Evolutionary conservation across 2,329 filamentous ascomycete genomes (phyloP).

Genomic region (Setomelanomma holmii): DNA sequence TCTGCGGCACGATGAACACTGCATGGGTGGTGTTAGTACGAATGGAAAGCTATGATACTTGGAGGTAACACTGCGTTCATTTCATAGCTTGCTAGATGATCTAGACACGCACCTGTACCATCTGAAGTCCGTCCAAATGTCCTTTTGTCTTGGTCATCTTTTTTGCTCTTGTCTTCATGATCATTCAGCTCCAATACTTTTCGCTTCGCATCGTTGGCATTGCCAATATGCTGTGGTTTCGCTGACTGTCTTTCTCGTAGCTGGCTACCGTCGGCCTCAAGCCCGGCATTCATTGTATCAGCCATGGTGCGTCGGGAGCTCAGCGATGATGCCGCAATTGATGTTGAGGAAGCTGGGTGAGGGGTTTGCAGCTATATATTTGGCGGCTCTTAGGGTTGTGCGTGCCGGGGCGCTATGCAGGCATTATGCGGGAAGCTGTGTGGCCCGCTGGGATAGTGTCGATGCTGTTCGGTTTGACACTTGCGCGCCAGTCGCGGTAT

Average conservation of each 20-base stretch:
- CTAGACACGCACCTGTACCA: conserved; percentile 75
- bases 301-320: conserved; percentile 31
- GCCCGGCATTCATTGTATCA: conserved; percentile 20
- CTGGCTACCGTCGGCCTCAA: conserved; percentile 37
- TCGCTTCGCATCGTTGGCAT: conserved; percentile 51
- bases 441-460: conserved; percentile 26
- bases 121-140: conserved; percentile 91
- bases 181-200: conserved; percentile 60
- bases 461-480: conserved; percentile 15
- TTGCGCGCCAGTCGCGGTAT: conserved; percentile 9
- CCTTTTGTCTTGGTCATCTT: conserved; percentile 67
- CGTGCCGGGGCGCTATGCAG: conserved; percentile 37
- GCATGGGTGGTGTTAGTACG: conserved; percentile 24
- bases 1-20: conserved; percentile 96
- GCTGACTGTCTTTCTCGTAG: conserved; percentile 38
- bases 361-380: conserved; percentile 28
- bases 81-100: not conserved
- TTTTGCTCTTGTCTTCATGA: conserved; percentile 54
- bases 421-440: conserved; percentile 28
- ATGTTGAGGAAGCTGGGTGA: conserved; percentile 17
- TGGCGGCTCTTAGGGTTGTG: conserved; percentile 26
- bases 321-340: conserved; percentile 16
- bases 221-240: conserved; percentile 38
- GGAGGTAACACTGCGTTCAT: not conserved
- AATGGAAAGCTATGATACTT: not conserved